Evolutionary conservation across 2,329 filamentous ascomycete species (phyloP), one percentile per base, ranked within the genome.

Genomic region (Colletotrichum orchidophilum): DNA sequence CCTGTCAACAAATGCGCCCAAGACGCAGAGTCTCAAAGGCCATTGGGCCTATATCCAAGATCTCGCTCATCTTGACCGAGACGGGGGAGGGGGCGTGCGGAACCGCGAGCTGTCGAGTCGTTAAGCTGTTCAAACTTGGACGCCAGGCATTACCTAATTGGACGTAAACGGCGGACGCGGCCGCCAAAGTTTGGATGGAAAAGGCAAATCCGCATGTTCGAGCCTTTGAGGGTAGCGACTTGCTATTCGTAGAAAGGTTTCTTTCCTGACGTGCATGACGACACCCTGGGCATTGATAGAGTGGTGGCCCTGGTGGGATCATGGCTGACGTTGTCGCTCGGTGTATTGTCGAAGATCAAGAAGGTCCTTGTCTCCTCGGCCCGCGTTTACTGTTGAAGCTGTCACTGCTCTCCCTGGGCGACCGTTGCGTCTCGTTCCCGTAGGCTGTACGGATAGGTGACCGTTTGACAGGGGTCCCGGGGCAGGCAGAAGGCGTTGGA

Each of bases 61-160:
- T 62, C 5, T 35, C 29, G 50, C 57, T 21, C 6, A 46, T 42
- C 21, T 55, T 27, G 55, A 27, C 55, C 57, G 18, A 61, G 63
- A 61, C 61, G 54, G 27, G 46, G 46, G 12, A 46, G 5, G 27
- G 58, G 49, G 55, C 12, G 54, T 33, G 18, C 6, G 21, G n/a
- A 21, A 27, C 21, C 13, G 29, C 11, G n/a, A 35, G 31, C 3
- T 35, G 21, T 24, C 62, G 31, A 42, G 57, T 69, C 29, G 42
- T 68, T 59, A 68, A 46, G 26, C 35, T n/a, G 42, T 42, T 42
- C 66, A 29, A 58, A 58, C 42, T 29, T 49, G 66, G 54, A 35
- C 49, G 66, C 66, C 61, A 61, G 39, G 35, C 33, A 55, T 61
- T 57, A 57, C 54, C 33, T 50, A 61, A 70, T 54, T 66, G 26